Evolutionary conservation across 2,329 filamentous ascomycete species (phyloP).

Genomic region (Stemphylium vesicarium): DNA sequence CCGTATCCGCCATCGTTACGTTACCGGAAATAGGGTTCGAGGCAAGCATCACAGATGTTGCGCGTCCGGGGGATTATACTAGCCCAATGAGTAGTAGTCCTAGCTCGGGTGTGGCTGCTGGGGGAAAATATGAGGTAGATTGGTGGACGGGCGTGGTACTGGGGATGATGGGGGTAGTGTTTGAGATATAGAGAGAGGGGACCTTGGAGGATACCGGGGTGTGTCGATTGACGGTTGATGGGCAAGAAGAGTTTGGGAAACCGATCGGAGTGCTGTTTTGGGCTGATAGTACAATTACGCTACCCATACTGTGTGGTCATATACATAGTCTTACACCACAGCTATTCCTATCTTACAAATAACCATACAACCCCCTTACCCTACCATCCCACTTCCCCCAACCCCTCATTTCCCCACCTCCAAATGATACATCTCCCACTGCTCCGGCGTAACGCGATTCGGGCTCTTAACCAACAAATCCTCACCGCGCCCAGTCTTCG

Average conservation of each 20-base stretch:
- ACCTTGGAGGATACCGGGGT: conserved; percentile 12
- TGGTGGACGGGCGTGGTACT: conserved; percentile 15
- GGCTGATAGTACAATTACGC: background rate
- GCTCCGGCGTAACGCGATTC: conserved; percentile 67
- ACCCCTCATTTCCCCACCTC: conserved; percentile 13
- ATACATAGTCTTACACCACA: too few relatives aligned
- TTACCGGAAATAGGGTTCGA: conserved; percentile 28
- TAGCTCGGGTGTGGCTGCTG: conserved; percentile 3
- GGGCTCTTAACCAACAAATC: conserved; percentile 85
- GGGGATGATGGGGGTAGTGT: conserved; percentile 9
- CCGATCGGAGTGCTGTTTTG: background rate
- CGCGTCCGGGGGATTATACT: conserved; percentile 3
- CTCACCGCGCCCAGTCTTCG: conserved; percentile 89
- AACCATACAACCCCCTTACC: background rate
- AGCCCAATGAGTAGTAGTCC: conserved; percentile 10
- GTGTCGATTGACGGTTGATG: too few relatives aligned
- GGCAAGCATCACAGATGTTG: conserved; percentile 25
- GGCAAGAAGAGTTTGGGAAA: too few relatives aligned
- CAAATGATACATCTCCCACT: conserved; percentile 66
- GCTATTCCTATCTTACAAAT: background rate
- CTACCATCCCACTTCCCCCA: background rate
- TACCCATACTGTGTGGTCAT: background rate
- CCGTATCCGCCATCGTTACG: conserved; percentile 27
- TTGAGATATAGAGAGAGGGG: background rate
- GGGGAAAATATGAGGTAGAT: background rate